These are phyloP conservation scores for Apocynum venetum DNA, from an alignment of 257 asterid species.

Conservation along the genomic window DNA sequence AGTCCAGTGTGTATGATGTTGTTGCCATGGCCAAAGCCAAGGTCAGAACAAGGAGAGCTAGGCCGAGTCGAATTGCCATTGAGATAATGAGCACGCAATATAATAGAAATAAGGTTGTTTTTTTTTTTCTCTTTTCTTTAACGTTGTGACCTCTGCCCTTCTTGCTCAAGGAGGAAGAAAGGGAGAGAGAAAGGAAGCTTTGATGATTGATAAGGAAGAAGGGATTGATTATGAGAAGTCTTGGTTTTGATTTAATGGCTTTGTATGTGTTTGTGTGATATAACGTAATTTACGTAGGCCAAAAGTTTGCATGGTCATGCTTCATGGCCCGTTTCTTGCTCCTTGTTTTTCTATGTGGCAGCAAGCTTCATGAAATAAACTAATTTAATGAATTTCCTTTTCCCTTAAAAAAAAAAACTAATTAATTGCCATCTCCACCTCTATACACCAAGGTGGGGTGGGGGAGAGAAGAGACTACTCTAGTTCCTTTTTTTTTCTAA, in stretches of 20 bases:
- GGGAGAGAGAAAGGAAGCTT: constrained; percentile 1
- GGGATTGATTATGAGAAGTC: constrained; percentile 2
- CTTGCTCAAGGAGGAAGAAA: constrained; percentile 26
- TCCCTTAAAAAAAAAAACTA: too few relatives aligned
- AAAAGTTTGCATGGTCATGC: neutral
- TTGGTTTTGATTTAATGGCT: constrained; percentile 4
- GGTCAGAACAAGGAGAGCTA: constrained; percentile 31
- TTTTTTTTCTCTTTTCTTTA: too few relatives aligned
- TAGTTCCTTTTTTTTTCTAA: too few relatives aligned
- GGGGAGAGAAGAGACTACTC: too few relatives aligned
- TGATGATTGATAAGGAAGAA: constrained; percentile 5
- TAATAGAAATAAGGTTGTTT: too few relatives aligned
- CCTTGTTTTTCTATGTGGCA: constrained; percentile 16
- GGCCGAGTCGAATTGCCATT: constrained; percentile 40
- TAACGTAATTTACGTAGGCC: constrained; percentile 21
- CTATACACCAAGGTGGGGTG: too few relatives aligned
- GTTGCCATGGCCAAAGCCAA: constrained; percentile 30
- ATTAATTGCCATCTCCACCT: too few relatives aligned
- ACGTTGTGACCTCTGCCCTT: constrained; percentile 17
- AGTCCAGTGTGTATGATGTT: constrained; percentile 5
- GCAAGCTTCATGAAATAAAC: neutral
- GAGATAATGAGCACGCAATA: neutral
- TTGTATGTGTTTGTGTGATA: constrained; percentile 18
- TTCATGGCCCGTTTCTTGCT: constrained; percentile 18
- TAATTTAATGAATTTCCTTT: too few relatives aligned